Evolutionary conservation across 805 yeast species (phyloP).

Genomic region (Wilhelminamyces savonicus): DNA sequence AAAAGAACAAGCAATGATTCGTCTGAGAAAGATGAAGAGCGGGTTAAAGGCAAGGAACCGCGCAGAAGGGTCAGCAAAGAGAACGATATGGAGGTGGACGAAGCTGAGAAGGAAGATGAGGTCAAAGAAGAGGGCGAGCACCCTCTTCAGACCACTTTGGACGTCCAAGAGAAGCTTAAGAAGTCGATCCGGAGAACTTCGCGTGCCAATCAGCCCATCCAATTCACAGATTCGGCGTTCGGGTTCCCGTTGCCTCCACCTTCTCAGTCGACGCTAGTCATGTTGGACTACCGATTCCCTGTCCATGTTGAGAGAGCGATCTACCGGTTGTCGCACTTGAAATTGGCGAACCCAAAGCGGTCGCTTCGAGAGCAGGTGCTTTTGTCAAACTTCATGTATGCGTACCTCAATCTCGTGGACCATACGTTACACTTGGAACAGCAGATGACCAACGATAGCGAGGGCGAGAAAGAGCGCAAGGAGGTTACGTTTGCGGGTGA

Average conservation of each 20-base stretch:
- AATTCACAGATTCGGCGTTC: slow-evolving; percentile 69
- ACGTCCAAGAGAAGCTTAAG: slow-evolving; percentile 38
- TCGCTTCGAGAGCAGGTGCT: slow-evolving; percentile 89
- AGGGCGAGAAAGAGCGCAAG: slow-evolving; percentile 1
- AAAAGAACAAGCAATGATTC: background rate
- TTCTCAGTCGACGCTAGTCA: slow-evolving; percentile 66
- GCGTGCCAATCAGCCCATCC: slow-evolving; percentile 40
- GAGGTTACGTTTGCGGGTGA: slow-evolving; percentile 5
- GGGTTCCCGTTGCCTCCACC: slow-evolving; percentile 85
- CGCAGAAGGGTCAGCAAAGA: background rate
- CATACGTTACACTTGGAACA: slow-evolving; percentile 76
- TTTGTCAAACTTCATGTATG: slow-evolving; percentile 94
- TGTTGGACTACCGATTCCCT: slow-evolving; percentile 84
- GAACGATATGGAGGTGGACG: slow-evolving; percentile 1
- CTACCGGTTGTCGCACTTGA: slow-evolving; percentile 85
- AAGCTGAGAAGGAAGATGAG: slow-evolving; percentile 5
- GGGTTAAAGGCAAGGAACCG: slow-evolving; percentile 2
- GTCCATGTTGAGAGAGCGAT: slow-evolving; percentile 95
- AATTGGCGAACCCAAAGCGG: slow-evolving; percentile 89
- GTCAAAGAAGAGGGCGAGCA: slow-evolving; percentile 8
- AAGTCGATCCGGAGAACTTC: slow-evolving; percentile 36
- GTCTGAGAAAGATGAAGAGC: slow-evolving; percentile 1
- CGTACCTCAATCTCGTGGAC: slow-evolving; percentile 89
- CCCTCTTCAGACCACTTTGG: slow-evolving; percentile 28
- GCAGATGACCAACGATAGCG: slow-evolving; percentile 31